These are phyloP conservation scores for Daldinia grandis DNA, from an alignment of 495 filamentous ascomycete genomes.

Conservation along the genomic window DNA sequence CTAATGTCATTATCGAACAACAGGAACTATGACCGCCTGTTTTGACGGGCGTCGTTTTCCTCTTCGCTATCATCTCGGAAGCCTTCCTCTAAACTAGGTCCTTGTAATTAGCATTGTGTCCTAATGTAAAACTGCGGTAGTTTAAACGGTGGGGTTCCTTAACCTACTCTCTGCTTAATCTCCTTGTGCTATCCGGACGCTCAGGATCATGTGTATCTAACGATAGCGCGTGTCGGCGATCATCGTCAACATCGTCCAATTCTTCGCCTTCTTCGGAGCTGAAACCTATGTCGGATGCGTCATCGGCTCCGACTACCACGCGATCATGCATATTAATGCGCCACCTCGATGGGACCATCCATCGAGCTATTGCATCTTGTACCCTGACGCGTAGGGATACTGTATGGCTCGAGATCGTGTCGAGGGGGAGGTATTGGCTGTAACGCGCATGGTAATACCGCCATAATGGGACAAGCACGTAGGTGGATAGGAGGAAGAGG, in stretches of 20 bases:
- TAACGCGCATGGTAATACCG: constrained; percentile 79
- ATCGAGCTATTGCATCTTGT: constrained; percentile 61
- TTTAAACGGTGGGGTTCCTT: constrained; percentile 10
- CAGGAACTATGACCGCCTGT: constrained; percentile 20
- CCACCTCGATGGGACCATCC: constrained; percentile 67
- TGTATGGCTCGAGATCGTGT: constrained; percentile 68
- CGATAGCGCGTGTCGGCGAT: constrained; percentile 70
- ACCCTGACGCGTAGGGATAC: constrained; percentile 69
- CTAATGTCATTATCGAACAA: background rate
- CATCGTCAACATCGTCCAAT: constrained; percentile 70
- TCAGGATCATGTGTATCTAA: constrained; percentile 64
- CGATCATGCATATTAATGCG: constrained; percentile 50
- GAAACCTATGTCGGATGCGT: constrained; percentile 54
- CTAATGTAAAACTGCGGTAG: background rate
- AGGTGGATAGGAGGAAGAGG: constrained; percentile 76
- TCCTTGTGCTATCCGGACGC: constrained; percentile 59
- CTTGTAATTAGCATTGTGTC: constrained; percentile 33
- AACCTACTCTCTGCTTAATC: constrained; percentile 77
- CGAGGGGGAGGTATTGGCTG: constrained; percentile 72
- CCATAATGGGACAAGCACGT: constrained; percentile 77
- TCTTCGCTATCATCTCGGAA: constrained; percentile 85
- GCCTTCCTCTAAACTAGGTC: constrained; percentile 70
- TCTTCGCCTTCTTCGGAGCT: constrained; percentile 67
- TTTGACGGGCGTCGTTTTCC: constrained; percentile 49
- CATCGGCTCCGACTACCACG: constrained; percentile 51